A percentile compares a stretch with the other conserved stretches of the same genome.
Conservation (phyloP, 352 stramenopile species). For the Phytophthora cactorum region DNA sequence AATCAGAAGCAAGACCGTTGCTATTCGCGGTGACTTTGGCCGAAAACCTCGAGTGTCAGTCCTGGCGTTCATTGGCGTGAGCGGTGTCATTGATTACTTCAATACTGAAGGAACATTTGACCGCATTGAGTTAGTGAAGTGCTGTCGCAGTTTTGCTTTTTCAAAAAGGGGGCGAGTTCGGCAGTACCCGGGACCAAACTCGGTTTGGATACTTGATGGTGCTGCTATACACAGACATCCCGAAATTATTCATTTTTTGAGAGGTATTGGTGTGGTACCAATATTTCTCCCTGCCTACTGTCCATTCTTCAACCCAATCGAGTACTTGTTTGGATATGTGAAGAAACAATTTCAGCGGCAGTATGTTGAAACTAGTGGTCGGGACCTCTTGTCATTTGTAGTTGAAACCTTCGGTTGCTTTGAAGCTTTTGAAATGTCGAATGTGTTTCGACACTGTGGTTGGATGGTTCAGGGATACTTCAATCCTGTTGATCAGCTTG, state of each 20-base stretch:
- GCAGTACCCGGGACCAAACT: constrained; percentile 30
- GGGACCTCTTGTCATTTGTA: not conserved
- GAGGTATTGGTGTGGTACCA: constrained; percentile 22
- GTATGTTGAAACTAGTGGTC: not conserved
- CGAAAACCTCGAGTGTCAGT: too few relatives aligned
- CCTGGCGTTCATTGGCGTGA: not conserved
- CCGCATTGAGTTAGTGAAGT: constrained; percentile 24
- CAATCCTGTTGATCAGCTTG: not conserved
- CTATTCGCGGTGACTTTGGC: constrained; percentile 5
- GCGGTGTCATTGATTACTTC: constrained; percentile 32
- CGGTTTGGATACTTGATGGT: constrained; percentile 2
- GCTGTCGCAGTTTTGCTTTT: constrained; percentile 16
- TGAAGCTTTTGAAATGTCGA: not conserved
- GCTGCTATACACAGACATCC: constrained; percentile 32
- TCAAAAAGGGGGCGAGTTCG: constrained; percentile 3
- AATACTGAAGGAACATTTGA: constrained; percentile 37
- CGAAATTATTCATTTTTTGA: constrained; percentile 37
- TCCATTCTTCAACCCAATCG: constrained; percentile 6
- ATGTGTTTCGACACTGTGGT: not conserved
- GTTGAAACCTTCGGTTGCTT: not conserved
- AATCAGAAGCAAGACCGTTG: constrained; percentile 21
- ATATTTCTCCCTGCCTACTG: not conserved
- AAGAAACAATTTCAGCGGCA: not conserved
- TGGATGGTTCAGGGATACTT: not conserved
- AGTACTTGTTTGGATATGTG: constrained; percentile 1